Percentiles rank a stretch among this genome's conserved stretches.
Evolutionary conservation across 1,284 basidiomycete species (phyloP).

Genomic region (Tylopilus orsonianus): DNA sequence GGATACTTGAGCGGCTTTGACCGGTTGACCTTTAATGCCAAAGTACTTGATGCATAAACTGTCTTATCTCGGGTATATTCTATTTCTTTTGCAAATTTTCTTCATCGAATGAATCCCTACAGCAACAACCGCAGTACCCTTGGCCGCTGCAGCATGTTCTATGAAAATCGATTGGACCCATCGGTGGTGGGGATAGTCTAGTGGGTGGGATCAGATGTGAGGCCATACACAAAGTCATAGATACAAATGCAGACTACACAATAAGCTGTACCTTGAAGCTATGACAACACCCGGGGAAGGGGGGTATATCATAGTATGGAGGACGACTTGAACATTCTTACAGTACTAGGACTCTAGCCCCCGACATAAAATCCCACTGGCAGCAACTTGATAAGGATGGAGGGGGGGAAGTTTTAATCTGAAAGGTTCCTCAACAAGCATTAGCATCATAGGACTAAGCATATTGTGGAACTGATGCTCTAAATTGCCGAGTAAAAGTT

Average conservation of each 20-base stretch:
- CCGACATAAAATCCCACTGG: constrained; percentile 14
- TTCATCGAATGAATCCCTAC: constrained; percentile 20
- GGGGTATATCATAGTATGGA: neutral
- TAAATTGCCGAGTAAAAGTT: no score
- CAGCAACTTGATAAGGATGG: no score
- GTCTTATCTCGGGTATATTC: constrained; percentile 19
- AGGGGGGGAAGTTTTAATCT: no score
- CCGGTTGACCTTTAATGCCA: no score
- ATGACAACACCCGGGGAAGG: constrained; percentile 9
- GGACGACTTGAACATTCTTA: constrained; percentile 1
- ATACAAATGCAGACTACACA: constrained; percentile 18
- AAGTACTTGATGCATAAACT: neutral
- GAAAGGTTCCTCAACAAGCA: no score
- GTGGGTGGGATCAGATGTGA: neutral
- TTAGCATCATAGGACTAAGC: no score
- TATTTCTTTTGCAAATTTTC: constrained; percentile 18
- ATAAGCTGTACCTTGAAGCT: constrained; percentile 9
- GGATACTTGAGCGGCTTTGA: no score
- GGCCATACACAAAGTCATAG: neutral
- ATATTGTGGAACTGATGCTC: no score
- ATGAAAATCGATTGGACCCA: constrained; percentile 14
- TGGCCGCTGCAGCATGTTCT: constrained; percentile 14
- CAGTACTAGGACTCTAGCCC: constrained; percentile 12
- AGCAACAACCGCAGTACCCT: constrained; percentile 23
- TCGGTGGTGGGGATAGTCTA: neutral